Evolutionary conservation across 805 yeast genomes (phyloP).

Genomic region (Lipomyces lipofer): DNA sequence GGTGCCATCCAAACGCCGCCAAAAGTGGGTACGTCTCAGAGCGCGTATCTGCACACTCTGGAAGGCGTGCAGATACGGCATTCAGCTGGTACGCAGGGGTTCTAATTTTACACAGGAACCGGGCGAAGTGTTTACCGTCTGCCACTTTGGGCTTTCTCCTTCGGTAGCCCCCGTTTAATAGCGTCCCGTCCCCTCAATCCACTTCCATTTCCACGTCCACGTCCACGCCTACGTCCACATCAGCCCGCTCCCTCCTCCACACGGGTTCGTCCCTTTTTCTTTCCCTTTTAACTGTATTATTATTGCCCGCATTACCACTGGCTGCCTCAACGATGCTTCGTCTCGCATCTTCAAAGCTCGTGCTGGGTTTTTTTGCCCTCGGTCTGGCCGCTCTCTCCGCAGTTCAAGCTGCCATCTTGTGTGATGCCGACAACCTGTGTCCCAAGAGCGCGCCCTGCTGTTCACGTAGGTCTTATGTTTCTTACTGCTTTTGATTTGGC

Average conservation of each 20-base stretch:
- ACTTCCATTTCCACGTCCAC: too few relatives aligned
- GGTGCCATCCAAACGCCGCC: too few relatives aligned
- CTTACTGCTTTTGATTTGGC: not conserved
- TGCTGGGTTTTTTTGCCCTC: not conserved
- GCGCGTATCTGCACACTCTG: too few relatives aligned
- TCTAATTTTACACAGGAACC: not conserved
- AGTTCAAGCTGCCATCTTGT: conserved; percentile 40
- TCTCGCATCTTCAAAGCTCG: conserved; percentile 1
- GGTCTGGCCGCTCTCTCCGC: conserved; percentile 27
- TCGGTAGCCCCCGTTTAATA: too few relatives aligned
- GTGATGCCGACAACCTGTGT: conserved; percentile 59
- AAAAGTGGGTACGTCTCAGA: too few relatives aligned
- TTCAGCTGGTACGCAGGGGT: not conserved
- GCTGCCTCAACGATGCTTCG: not conserved
- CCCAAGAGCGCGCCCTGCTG: conserved; percentile 87
- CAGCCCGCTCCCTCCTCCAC: not conserved
- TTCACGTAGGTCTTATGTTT: conserved; percentile 44
- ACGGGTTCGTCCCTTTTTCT: not conserved
- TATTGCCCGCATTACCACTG: not conserved
- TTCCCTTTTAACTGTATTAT: not conserved
- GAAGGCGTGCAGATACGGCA: not conserved
- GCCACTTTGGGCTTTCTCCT: too few relatives aligned
- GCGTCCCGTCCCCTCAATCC: too few relatives aligned
- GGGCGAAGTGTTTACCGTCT: too few relatives aligned
- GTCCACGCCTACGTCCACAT: not conserved